A percentile compares a stretch with the other conserved stretches of the same genome.
Evolutionary conservation across 108 stramenopile species (phyloP).

Genomic region (Stephanodiscus minutulus): DNA sequence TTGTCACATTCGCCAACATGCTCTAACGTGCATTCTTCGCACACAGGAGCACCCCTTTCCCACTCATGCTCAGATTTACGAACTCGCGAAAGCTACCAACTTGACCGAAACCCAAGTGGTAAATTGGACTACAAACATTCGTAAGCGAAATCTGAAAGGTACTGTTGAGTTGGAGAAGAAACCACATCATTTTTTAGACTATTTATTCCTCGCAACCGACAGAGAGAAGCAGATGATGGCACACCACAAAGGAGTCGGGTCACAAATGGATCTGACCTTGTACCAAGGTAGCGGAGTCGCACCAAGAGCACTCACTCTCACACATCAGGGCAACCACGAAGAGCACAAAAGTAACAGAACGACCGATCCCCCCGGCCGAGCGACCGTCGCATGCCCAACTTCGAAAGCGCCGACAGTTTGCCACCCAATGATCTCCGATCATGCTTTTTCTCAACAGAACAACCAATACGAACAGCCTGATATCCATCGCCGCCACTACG

Average conservation of each 20-base stretch:
- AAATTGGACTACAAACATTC: conserved; percentile 63
- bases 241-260: no score
- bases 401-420: not conserved
- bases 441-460: not conserved
- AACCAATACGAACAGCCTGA: not conserved
- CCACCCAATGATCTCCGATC: not conserved
- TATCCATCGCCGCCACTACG: not conserved
- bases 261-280: conserved; percentile 4
- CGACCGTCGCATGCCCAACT: not conserved
- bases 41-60: conserved; percentile 42
- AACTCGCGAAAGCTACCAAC: conserved; percentile 12
- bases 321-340: not conserved
- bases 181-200: conserved; percentile 66
- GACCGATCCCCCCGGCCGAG: not conserved
- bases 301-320: not conserved
- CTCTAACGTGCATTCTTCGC: no score
- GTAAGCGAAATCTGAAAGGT: conserved; percentile 64
- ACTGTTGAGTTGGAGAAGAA: conserved; percentile 54
- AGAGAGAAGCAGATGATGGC: conserved; percentile 51
- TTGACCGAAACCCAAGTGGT: conserved; percentile 33
- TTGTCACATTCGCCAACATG: no score
- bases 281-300: not conserved
- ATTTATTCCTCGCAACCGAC: conserved; percentile 61
- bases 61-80: conserved; percentile 9
- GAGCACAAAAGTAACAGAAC: no score